Conservation (phyloP, 2,329 filamentous ascomycete genomes). For the Ilyonectria mors-panacis region DNA sequence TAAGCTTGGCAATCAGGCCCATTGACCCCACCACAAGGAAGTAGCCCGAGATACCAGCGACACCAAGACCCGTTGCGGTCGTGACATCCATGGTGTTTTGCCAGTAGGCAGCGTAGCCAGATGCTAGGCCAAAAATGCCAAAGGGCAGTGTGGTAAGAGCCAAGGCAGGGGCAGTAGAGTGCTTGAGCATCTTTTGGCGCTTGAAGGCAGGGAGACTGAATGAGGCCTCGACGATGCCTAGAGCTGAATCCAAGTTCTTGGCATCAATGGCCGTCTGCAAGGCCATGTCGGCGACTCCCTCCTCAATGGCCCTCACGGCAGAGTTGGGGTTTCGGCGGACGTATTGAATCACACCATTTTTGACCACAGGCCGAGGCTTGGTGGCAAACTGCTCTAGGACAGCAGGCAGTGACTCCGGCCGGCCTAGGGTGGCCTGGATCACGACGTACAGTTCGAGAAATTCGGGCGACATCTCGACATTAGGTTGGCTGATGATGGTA, state of each 20-base stretch:
- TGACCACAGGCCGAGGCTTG: constrained; percentile 80
- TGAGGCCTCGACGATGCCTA: constrained; percentile 80
- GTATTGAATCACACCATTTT: constrained; percentile 72
- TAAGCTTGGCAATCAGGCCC: constrained; percentile 87
- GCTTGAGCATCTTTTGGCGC: constrained; percentile 76
- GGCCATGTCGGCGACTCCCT: constrained; percentile 79
- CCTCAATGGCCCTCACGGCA: constrained; percentile 79
- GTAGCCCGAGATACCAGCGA: constrained; percentile 87
- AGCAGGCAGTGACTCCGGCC: constrained; percentile 82
- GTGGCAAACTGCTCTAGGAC: constrained; percentile 86
- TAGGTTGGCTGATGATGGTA: constrained; percentile 78
- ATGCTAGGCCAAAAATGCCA: constrained; percentile 79
- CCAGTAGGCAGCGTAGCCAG: constrained; percentile 60
- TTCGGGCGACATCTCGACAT: constrained; percentile 83
- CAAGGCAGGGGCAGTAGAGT: constrained; percentile 72
- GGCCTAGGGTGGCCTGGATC: constrained; percentile 80
- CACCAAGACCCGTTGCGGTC: constrained; percentile 83
- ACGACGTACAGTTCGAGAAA: constrained; percentile 82
- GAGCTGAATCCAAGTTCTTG: constrained; percentile 82
- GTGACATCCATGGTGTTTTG: constrained; percentile 81
- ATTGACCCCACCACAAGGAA: constrained; percentile 85
- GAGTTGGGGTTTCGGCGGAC: constrained; percentile 76
- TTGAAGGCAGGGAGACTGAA: constrained; percentile 78
- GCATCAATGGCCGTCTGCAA: constrained; percentile 84
- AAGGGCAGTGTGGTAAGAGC: constrained; percentile 73